phyloP scores from a whole-genome alignment of 1,139 yeast species.

The Geotrichum citri-aurantii region DNA sequence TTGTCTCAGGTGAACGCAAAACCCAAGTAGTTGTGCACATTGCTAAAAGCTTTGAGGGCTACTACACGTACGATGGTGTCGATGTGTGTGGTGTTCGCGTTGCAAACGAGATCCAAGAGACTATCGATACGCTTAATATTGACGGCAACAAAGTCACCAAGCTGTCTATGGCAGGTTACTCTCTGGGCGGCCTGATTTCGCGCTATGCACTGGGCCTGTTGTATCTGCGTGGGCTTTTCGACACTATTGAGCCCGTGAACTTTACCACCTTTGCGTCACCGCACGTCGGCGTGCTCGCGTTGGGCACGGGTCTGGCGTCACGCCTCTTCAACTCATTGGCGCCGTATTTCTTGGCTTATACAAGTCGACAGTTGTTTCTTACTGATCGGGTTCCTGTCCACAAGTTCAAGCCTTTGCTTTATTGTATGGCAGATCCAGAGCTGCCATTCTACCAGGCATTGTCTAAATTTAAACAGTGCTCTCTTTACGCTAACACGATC shows the following conservation, averaged over 20 bases:
- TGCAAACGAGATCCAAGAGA: conserved; percentile 55
- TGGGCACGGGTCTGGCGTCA: conserved; percentile 46
- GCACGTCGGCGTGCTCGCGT: conserved; percentile 70
- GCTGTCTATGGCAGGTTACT: conserved; percentile 62
- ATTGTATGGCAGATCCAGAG: conserved; percentile 57
- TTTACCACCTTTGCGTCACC: conserved; percentile 77
- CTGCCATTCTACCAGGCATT: conserved; percentile 59
- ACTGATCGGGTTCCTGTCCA: conserved; percentile 40
- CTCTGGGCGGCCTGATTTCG: conserved; percentile 75
- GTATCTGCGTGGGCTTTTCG: conserved; percentile 49
- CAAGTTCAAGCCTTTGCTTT: conserved; percentile 46
- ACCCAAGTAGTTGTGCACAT: conserved; percentile 45
- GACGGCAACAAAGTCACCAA: conserved; percentile 19
- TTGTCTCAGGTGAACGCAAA: neutral
- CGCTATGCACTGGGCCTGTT: conserved; percentile 73
- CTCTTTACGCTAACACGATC: conserved; percentile 66
- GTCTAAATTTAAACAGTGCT: conserved; percentile 44
- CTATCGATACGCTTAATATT: conserved; percentile 38
- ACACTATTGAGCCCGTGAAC: conserved; percentile 34
- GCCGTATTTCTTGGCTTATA: conserved; percentile 58
- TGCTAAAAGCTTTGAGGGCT: conserved; percentile 57
- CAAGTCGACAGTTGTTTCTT: conserved; percentile 69
- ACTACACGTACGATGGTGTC: conserved; percentile 77
- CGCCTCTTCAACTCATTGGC: conserved; percentile 53
- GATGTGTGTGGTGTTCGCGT: conserved; percentile 79